phyloP scores from a whole-genome alignment of 225 moss, liverwort and hornwort genomes.

The Marchantia paleacea region DNA sequence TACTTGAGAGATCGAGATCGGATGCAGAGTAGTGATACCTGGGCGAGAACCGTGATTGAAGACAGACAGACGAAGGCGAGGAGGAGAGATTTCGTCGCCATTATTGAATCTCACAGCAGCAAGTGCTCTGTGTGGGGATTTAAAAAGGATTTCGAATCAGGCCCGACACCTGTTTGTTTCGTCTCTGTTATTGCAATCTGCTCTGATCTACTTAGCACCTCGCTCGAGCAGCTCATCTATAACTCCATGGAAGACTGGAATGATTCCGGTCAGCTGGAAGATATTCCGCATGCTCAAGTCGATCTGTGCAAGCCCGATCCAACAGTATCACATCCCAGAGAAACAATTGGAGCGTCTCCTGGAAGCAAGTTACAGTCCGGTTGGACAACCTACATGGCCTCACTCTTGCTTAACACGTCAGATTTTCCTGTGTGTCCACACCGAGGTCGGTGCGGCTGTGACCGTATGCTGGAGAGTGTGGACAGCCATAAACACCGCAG shows the following conservation, averaged over 20 bases:
- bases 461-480: background rate
- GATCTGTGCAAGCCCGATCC: no score
- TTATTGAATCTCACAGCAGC: constrained; percentile 1
- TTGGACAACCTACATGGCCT: background rate
- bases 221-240: background rate
- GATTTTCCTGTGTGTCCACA: background rate
- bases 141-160: background rate
- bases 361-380: background rate
- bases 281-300: no score
- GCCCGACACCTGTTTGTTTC: background rate
- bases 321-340: no score
- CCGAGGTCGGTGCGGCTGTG: background rate
- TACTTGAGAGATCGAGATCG: background rate
- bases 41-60: constrained; percentile 12
- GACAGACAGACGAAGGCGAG: constrained; percentile 13
- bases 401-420: background rate
- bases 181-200: constrained; percentile 11
- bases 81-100: constrained; percentile 15
- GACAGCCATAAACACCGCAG: background rate
- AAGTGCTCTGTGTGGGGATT: background rate
- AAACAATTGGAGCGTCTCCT: background rate
- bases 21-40: constrained; percentile 1
- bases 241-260: background rate
- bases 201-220: background rate
- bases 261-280: no score